Evolutionary conservation across 768 basidiomycete genomes (phyloP).

Genomic region (Boletus fagicola): DNA sequence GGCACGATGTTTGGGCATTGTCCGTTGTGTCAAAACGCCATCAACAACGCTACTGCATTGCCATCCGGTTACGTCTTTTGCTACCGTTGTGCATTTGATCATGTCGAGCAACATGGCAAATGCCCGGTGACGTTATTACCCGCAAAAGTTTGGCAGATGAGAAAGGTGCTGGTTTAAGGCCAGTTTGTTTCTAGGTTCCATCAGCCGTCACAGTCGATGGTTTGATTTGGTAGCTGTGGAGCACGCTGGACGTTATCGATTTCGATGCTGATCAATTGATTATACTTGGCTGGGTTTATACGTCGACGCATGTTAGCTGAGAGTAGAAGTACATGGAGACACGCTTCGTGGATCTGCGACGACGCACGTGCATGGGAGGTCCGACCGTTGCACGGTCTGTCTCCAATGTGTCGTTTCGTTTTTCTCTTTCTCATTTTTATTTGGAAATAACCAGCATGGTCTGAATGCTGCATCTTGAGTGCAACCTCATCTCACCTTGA

Average conservation of each 20-base stretch:
- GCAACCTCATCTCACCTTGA: slow-evolving; percentile 8
- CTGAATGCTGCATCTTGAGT: slow-evolving; percentile 18
- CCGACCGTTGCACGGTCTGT: neutral
- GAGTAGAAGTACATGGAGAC: neutral
- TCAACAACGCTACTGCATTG: slow-evolving; percentile 85
- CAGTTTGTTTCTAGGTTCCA: neutral
- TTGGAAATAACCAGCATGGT: slow-evolving; percentile 28
- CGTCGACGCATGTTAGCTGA: neutral
- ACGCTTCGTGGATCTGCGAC: neutral
- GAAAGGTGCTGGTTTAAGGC: slow-evolving; percentile 78
- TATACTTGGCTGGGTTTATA: neutral
- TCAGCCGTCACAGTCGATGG: slow-evolving; percentile 3
- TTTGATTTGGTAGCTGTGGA: slow-evolving; percentile 10
- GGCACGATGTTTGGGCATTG: slow-evolving; percentile 73
- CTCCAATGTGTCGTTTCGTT: slow-evolving; percentile 13
- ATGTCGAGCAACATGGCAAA: slow-evolving; percentile 70
- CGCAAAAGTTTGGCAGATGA: slow-evolving; percentile 73
- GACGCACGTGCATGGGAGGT: slow-evolving; percentile 24
- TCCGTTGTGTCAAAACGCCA: slow-evolving; percentile 68
- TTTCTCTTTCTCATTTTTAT: slow-evolving; percentile 7
- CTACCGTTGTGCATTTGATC: slow-evolving; percentile 85
- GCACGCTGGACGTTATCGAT: slow-evolving; percentile 5
- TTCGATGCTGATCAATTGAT: slow-evolving; percentile 7
- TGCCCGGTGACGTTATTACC: slow-evolving; percentile 88
- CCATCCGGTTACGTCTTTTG: slow-evolving; percentile 96